Conservation (phyloP, 768 basidiomycete species). For the Mycena olivaceomarginata region DNA sequence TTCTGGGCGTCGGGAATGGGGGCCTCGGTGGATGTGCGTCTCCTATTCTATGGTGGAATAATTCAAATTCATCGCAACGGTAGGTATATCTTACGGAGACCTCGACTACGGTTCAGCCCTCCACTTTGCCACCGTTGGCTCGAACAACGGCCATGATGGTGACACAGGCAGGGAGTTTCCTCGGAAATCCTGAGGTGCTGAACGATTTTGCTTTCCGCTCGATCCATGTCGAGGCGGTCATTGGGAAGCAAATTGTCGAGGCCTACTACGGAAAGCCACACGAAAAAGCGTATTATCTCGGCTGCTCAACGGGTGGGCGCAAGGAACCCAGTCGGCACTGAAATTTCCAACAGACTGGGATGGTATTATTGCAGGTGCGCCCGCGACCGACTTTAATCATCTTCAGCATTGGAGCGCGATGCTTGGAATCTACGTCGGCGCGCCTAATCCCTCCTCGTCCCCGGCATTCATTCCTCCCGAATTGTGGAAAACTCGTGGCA, state of each 20-base stretch:
- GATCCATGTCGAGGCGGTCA: slow-evolving; percentile 46
- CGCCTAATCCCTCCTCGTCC: slow-evolving; percentile 24
- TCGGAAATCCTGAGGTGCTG: slow-evolving; percentile 48
- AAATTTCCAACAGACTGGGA: slow-evolving; percentile 51
- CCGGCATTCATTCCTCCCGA: slow-evolving; percentile 38
- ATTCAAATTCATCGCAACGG: background rate
- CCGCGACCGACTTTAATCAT: slow-evolving; percentile 42
- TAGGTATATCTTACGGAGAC: slow-evolving; percentile 10
- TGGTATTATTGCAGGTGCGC: slow-evolving; percentile 50
- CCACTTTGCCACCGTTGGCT: slow-evolving; percentile 47
- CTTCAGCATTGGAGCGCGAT: slow-evolving; percentile 33
- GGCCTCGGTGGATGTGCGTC: slow-evolving; percentile 43
- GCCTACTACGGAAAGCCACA: slow-evolving; percentile 45
- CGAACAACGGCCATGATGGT: slow-evolving; percentile 50
- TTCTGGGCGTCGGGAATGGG: slow-evolving; percentile 35
- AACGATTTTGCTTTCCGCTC: slow-evolving; percentile 50
- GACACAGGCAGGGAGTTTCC: slow-evolving; percentile 43
- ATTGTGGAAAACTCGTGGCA: slow-evolving; percentile 43
- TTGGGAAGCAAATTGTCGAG: slow-evolving; percentile 48
- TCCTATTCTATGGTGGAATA: background rate
- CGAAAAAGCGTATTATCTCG: slow-evolving; percentile 49
- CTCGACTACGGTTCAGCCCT: slow-evolving; percentile 43
- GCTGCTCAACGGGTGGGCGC: slow-evolving; percentile 53
- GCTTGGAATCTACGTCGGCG: too few relatives aligned
- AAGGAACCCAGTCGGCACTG: slow-evolving; percentile 46